Evolutionary conservation across 148 eudicot genomes (phyloP), one percentile per base, ranked within the genome.

Genomic region (Mesembryanthemum crystallinum): DNA sequence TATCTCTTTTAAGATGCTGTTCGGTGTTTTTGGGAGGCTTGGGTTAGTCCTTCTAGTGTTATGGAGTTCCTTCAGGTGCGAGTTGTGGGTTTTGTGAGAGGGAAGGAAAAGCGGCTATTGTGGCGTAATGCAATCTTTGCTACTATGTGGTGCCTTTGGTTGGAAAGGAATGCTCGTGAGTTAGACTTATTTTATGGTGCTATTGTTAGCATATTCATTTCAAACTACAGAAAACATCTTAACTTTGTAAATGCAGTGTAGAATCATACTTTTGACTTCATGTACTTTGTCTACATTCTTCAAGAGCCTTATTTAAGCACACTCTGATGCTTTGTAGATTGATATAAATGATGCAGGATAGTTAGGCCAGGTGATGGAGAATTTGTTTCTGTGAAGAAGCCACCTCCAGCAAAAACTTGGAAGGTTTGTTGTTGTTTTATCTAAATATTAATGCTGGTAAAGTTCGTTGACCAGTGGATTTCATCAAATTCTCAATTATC

Each of bases 301-400:
- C 9, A 63, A 3, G 55, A 25, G 47, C 52, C 76, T 64, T 39
- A 24, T 66, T 3, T 11, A 42, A 55, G 30, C 65, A 55, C 39
- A 49, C 72, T n/a, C 23, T 72, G 65, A 54, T n/a, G 49, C 66
- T 63, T 57, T 66, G 70, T 72, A 35, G 55, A 59, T 14, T 37
- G 57, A 20, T 60, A n/a, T 67, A 30, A 54, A 47, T 80, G 75
- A 45, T 89, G 86, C 94, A 96, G 99, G 85, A 84, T 96, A 80
- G 98, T 91, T 51, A 89, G 79, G 79, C 93, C 90, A 81, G 92
- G 84, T 62, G 99, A 96, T 80, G 94, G 92, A 67, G 89, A 81
- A 69, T 89, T 85, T 85, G 89, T 87, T 73, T 92, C 99, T 65
- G 88, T 90, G 74, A 92, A 92, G 87, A 96, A 91, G 81, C 82